Base-by-base conservation (phyloP, 1,284 basidiomycete genomes). In the Rhodotorula sp. region DNA sequence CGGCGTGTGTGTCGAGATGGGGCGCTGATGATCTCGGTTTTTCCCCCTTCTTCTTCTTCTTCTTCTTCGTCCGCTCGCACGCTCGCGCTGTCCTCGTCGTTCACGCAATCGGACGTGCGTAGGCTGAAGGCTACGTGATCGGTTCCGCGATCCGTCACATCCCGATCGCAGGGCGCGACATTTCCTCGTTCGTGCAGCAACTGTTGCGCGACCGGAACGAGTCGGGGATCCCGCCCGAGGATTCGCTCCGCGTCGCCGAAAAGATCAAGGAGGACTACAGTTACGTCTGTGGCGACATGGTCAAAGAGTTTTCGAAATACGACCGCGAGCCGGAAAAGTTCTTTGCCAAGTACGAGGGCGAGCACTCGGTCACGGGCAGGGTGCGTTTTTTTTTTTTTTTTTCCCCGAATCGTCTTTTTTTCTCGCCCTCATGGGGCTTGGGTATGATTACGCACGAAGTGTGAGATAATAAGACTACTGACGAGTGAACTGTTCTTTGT, bases 61-160 rank as follows among this genome's bases (percentile, higher is more conserved):
- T 12, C 38, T 43, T 14, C 38, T 43, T 14, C 38, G 10, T 14
- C 38, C 2, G 10, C 38, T 12, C 38, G 10, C 54, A 72, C 50
- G 2, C 43, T 34, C 49, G 7, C 55, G 38, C 8, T 38, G 15
- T 43, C 23, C 48, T 58, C 31, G 21, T 49, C 31, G 28, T 56
- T 5, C 38, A 50, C 26, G 12, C 3, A 8, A 3, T 1, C 1
- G 5, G 5, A 1, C 38, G 19, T 28, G 18, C 1, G 26, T 66
- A 81, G 81, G 86, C 97, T 34, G 97, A 99, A 81, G 97, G 97
- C 59, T 99, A 99, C 81, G 95, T 99, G 77, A 98, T 99, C 79
- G 97, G 95, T 38, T 95, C 92, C 77, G 93, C 95, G 5, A 99
- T 99, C 87, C 99, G 98, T 83, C 94, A 98, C 81, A 95, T 99